A percentile compares a stretch with the other conserved stretches of the same genome.
These are phyloP conservation scores for Salvia miltiorrhiza DNA, from an alignment of 257 asterid species.

Conservation along the genomic window DNA sequence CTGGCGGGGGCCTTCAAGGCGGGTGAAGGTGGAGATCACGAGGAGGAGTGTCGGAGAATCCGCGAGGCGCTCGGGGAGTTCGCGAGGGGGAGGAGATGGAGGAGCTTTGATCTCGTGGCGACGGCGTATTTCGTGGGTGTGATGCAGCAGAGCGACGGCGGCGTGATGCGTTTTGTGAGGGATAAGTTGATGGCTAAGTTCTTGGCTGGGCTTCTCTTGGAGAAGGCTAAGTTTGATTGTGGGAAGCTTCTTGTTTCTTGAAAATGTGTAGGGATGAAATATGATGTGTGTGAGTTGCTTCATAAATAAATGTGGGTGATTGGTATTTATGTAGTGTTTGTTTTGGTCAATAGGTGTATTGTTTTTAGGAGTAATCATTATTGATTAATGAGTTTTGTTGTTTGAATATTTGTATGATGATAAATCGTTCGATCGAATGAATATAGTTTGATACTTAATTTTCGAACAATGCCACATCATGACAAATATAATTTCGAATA, in stretches of 20 bases:
- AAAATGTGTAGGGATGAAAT: too few relatives aligned
- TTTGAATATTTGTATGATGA: too few relatives aligned
- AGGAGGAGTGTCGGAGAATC: background rate
- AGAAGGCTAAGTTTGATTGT: slow-evolving; percentile 14
- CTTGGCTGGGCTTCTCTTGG: slow-evolving; percentile 1
- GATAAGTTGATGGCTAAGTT: slow-evolving; percentile 10
- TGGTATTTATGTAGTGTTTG: too few relatives aligned
- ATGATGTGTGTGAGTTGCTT: too few relatives aligned
- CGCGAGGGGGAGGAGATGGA: slow-evolving; percentile 8
- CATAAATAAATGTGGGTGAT: too few relatives aligned
- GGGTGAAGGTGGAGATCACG: background rate
- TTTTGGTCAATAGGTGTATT: too few relatives aligned
- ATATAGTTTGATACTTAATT: too few relatives aligned
- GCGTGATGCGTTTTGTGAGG: background rate
- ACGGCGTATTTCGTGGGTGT: background rate
- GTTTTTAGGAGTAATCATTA: too few relatives aligned
- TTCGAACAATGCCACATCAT: too few relatives aligned
- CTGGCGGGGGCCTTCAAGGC: background rate
- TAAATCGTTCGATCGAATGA: too few relatives aligned
- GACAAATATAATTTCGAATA: too few relatives aligned
- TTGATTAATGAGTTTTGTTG: too few relatives aligned
- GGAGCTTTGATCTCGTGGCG: slow-evolving; percentile 3
- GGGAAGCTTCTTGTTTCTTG: background rate
- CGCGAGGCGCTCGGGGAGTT: background rate
- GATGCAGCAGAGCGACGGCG: slow-evolving; percentile 1